These are phyloP conservation scores for Perkinsus chesapeaki DNA, from an alignment of 169 alveolate species.

Conservation along the genomic window DNA sequence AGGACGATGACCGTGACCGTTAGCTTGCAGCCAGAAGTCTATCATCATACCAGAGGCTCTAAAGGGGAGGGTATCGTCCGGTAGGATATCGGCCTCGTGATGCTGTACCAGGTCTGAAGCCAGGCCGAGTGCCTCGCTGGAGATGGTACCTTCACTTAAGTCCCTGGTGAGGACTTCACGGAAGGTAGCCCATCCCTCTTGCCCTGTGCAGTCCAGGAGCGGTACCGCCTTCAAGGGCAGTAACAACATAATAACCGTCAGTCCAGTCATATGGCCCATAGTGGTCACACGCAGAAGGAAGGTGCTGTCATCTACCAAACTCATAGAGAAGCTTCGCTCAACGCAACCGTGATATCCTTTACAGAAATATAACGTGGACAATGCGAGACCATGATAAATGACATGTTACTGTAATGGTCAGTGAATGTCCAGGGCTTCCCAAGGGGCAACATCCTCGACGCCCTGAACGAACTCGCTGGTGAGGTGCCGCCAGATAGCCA, in stretches of 20 bases:
- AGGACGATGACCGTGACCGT: background rate
- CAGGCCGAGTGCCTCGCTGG: background rate
- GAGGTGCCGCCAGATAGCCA: background rate
- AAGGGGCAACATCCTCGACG: background rate
- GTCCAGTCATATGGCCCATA: background rate
- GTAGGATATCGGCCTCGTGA: background rate
- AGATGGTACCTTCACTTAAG: background rate
- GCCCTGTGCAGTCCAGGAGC: background rate
- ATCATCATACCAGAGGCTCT: background rate
- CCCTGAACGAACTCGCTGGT: background rate
- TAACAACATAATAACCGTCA: background rate
- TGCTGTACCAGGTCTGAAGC: background rate
- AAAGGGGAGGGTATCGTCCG: background rate
- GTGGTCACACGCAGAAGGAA: background rate
- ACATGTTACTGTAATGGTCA: background rate
- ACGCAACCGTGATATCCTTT: background rate
- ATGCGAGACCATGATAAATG: background rate
- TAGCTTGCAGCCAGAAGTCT: background rate
- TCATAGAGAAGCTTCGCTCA: background rate
- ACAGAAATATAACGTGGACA: background rate
- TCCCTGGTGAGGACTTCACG: background rate
- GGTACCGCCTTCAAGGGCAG: background rate
- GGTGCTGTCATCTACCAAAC: no score
- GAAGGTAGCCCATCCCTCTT: background rate
- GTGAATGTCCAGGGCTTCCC: background rate